Conservation (phyloP, 805 yeast genomes). For the Yarrowia hollandica region DNA sequence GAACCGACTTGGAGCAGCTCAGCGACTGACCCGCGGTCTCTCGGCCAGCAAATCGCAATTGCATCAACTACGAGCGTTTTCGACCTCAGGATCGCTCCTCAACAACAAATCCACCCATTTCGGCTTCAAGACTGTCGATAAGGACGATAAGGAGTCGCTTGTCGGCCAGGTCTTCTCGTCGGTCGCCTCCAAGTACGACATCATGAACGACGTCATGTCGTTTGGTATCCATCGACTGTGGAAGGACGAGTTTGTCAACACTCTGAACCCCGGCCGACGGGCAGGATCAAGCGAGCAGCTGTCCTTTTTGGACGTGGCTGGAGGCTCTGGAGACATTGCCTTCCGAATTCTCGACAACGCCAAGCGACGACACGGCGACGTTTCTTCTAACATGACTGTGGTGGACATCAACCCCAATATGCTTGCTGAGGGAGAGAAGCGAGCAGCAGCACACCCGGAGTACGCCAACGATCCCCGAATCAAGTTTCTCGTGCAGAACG, state of each 20-base stretch:
- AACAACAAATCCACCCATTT: constrained; percentile 64
- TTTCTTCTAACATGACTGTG: constrained; percentile 75
- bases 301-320: constrained; percentile 92
- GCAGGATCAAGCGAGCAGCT: constrained; percentile 76
- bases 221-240: constrained; percentile 92
- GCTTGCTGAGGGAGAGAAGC: constrained; percentile 86
- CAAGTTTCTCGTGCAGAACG: constrained; percentile 83
- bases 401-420: constrained; percentile 96
- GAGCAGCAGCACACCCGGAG: constrained; percentile 56
- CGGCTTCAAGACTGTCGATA: constrained; percentile 81
- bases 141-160: constrained; percentile 68
- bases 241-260: constrained; percentile 86
- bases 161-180: constrained; percentile 86
- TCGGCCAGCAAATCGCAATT: not conserved
- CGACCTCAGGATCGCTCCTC: not conserved
- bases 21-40: not conserved
- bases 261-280: constrained; percentile 89
- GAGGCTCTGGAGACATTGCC: constrained; percentile 98
- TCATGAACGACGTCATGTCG: constrained; percentile 98
- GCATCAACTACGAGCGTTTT: constrained; percentile 5
- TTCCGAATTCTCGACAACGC: constrained; percentile 94
- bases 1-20: constrained; percentile 22
- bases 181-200: constrained; percentile 90
- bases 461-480: constrained; percentile 73
- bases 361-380: constrained; percentile 70